Evolutionary conservation across 2,329 filamentous ascomycete genomes (phyloP), one percentile per base, ranked within the genome.

Genomic region (Aspergillus pseudoterreus): DNA sequence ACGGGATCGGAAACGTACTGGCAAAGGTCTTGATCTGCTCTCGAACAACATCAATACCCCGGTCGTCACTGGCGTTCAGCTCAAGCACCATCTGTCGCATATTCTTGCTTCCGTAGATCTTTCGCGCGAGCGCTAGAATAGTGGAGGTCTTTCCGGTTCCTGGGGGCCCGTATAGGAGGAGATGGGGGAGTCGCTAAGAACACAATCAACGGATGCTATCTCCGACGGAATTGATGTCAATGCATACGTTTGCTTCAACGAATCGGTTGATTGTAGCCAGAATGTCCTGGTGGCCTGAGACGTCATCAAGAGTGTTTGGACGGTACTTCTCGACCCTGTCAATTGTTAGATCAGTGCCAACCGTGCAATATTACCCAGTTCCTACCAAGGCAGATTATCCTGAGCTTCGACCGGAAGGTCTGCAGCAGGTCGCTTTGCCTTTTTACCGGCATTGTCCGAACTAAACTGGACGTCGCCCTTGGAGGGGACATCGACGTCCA

Each of bases 21-120:
- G 90, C 92, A 75, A 99, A 99, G 0, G 94, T 99, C 80, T 97
- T 99, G 82, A 99, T 99, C 74, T 99, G 94, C 75, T 99, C 94
- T 59, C 92, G 84, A 51, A 99, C 94, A 2, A 99, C 94, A 60
- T 99, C 94, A 70, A 99, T 99, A 66, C 94, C 94, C 72, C 94
- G 83, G 71, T 99, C 94, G 68, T 99, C 94, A 45, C 91, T 96
- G 38, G 94, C 94, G 70, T 99, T 99, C 59, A 99, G 83, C 74
- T 99, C 94, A 32, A 99, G 82, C 15, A 99, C 94, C 91, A 99
- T 97, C 73, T 99, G 94, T 15, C 92, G 86, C 85, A 96, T 87
- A 71, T 97, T 96, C 58, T 89, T 87, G 52, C 79, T 75, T 48
- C 94, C 94, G 67, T 99, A 99, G 72, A 99, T 97, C 54, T 89